Evolutionary conservation across 2,329 filamentous ascomycete genomes (phyloP).

Genomic region (Colletotrichum sp.): DNA sequence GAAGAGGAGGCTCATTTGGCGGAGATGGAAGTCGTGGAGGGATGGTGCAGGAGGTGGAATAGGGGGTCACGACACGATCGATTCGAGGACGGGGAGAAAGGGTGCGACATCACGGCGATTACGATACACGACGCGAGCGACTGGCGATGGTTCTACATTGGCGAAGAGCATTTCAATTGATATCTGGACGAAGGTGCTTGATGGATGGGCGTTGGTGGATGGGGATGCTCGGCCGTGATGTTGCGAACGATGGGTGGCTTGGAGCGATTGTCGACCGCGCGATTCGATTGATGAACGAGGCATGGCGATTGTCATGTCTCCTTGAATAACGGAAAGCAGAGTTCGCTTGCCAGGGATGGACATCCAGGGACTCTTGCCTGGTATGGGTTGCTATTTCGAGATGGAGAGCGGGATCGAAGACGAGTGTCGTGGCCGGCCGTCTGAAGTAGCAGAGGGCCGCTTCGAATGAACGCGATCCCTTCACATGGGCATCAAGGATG

Average conservation of each 20-base stretch:
- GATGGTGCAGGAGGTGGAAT: neutral
- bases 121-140: neutral
- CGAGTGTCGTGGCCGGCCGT: too few relatives aligned
- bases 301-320: too few relatives aligned
- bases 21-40: neutral
- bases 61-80: neutral
- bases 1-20: neutral
- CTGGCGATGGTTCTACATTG: neutral
- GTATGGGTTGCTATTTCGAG: too few relatives aligned
- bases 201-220: neutral
- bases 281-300: neutral
- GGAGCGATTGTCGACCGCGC: neutral
- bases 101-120: neutral
- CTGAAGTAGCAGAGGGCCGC: too few relatives aligned
- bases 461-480: neutral
- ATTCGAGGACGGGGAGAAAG: neutral
- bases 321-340: too few relatives aligned
- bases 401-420: too few relatives aligned
- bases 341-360: too few relatives aligned
- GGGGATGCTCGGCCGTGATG: neutral
- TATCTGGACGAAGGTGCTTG: neutral
- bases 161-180: rapidly evolving
- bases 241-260: neutral
- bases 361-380: too few relatives aligned
- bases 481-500: too few relatives aligned